Evolutionary conservation across 805 yeast genomes (phyloP).

Genomic region (Candida nemodendra): DNA sequence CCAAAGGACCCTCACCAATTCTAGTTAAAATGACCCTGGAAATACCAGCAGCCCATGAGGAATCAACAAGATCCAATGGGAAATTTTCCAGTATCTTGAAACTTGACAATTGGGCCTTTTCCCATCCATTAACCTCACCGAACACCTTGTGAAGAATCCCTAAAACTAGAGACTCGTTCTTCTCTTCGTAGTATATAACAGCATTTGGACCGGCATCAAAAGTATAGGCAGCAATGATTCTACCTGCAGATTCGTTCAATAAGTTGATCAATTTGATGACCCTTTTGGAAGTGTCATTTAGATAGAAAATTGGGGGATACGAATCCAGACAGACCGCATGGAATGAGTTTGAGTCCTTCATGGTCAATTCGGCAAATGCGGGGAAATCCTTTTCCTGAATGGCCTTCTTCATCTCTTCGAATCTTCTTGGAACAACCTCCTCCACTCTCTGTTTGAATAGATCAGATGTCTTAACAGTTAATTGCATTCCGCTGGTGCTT

Average conservation of each 20-base stretch:
- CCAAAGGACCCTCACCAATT: constrained; percentile 86
- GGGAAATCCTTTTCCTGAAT: constrained; percentile 74
- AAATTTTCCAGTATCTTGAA: constrained; percentile 20
- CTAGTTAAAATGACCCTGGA: constrained; percentile 79
- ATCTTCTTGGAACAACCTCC: constrained; percentile 84
- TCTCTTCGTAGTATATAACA: constrained; percentile 81
- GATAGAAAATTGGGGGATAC: constrained; percentile 90
- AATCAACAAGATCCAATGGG: constrained; percentile 30
- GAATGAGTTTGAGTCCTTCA: constrained; percentile 96
- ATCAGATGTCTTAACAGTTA: constrained; percentile 86
- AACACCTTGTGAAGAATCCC: constrained; percentile 66
- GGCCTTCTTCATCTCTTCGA: constrained; percentile 74
- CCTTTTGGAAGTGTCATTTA: constrained; percentile 86
- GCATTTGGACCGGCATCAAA: constrained; percentile 99
- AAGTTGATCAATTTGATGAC: constrained; percentile 76
- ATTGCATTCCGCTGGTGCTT: constrained; percentile 95
- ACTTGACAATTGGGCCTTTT: constrained; percentile 25
- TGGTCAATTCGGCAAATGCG: constrained; percentile 83
- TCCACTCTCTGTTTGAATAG: constrained; percentile 77
- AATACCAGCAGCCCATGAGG: constrained; percentile 51
- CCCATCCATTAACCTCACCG: constrained; percentile 69
- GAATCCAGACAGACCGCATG: constrained; percentile 98
- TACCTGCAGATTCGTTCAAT: constrained; percentile 66
- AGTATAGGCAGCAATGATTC: constrained; percentile 88
- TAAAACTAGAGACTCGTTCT: constrained; percentile 71